Base-by-base conservation (phyloP, 2,329 filamentous ascomycete species). In the Aspergillus brasiliensis region DNA sequence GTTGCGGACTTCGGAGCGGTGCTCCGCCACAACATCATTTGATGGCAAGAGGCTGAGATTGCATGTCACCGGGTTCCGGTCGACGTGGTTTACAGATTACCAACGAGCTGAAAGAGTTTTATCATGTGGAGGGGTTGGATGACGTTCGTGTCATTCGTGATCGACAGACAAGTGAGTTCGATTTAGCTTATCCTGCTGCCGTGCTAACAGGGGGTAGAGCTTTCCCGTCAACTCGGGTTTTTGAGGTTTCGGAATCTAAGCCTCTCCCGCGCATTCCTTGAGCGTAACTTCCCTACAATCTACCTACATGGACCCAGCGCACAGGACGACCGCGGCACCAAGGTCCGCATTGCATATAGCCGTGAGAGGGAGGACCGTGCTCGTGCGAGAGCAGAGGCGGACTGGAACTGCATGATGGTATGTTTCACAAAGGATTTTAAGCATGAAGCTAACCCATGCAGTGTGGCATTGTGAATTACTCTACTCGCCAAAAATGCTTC, bases 61-160 rank as follows among this genome's bases (percentile, higher is more conserved):
- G 64, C 64, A 69, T 72, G 64, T 76, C 71, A 59, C 71, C 71
- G 72, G 70, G 23, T 65, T 66, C 71, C 69, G 71, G 71, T 71
- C 65, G 67, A 70, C 68, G 62, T 67, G 68, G 71, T 68, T 64
- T 77, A 81, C 77, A 86, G 84, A 84, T 86, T 71, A 78, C 79
- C 67, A 77, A 77, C 74, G 83, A 86, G 77, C 76, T 86, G 67
- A 76, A 77, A 65, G 78, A 82, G 65, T 78, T 77, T 64, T 81
- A 85, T 64, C 74, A 80, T 67, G 75, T 84, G 62, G 77, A 81
- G 58, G 78, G 77, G n/a, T 72, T 86, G 61, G 83, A 86, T 67
- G 83, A 85, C 65, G 77, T 86, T 51, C 79, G 83, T 17, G 76
- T 86, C 54, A 86, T 86, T 65, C 82, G 83, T 60, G 84, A 86